A percentile compares a stretch with the other conserved stretches of the same genome.
phyloP scores from a whole-genome alignment of 1,139 yeast genomes.

The Dujonia santamariae region DNA sequence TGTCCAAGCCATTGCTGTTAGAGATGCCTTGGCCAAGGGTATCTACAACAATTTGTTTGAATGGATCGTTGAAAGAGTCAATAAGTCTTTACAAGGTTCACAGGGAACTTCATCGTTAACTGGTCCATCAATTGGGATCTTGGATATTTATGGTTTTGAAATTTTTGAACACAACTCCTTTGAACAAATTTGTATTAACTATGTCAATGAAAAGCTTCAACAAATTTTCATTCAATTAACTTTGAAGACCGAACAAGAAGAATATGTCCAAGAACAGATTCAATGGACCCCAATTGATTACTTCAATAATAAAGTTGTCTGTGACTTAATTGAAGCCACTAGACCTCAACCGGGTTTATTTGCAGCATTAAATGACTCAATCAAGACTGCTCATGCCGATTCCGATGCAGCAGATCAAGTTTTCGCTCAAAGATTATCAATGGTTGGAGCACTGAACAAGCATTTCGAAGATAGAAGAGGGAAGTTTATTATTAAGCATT shows the following conservation, averaged over 20 bases:
- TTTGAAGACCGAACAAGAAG: slow-evolving; percentile 95
- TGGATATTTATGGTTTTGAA: slow-evolving; percentile 98
- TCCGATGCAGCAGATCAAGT: slow-evolving; percentile 96
- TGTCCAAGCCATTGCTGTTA: slow-evolving; percentile 90
- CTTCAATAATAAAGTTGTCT: slow-evolving; percentile 93
- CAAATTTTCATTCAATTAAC: slow-evolving; percentile 96
- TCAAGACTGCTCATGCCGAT: slow-evolving; percentile 98
- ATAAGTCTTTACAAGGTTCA: slow-evolving; percentile 55
- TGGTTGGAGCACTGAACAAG: slow-evolving; percentile 73
- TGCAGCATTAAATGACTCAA: slow-evolving; percentile 94
- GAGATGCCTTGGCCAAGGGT: slow-evolving; percentile 95
- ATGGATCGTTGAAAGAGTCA: slow-evolving; percentile 96
- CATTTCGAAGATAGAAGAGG: slow-evolving; percentile 89
- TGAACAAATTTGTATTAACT: slow-evolving; percentile 95
- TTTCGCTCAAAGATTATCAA: slow-evolving; percentile 85
- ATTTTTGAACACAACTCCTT: slow-evolving; percentile 95
- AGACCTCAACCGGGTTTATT: slow-evolving; percentile 93
- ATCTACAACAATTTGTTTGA: slow-evolving; percentile 90
- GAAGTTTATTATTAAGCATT: slow-evolving; percentile 89
- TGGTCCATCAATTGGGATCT: slow-evolving; percentile 69
- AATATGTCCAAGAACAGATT: slow-evolving; percentile 91
- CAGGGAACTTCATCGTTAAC: slow-evolving; percentile 9
- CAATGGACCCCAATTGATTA: slow-evolving; percentile 98
- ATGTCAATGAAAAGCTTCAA: slow-evolving; percentile 94
- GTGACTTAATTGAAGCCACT: slow-evolving; percentile 91